Evolutionary conservation across 2,329 filamentous ascomycete species (phyloP).

Genomic region (Aspergillus fructus): DNA sequence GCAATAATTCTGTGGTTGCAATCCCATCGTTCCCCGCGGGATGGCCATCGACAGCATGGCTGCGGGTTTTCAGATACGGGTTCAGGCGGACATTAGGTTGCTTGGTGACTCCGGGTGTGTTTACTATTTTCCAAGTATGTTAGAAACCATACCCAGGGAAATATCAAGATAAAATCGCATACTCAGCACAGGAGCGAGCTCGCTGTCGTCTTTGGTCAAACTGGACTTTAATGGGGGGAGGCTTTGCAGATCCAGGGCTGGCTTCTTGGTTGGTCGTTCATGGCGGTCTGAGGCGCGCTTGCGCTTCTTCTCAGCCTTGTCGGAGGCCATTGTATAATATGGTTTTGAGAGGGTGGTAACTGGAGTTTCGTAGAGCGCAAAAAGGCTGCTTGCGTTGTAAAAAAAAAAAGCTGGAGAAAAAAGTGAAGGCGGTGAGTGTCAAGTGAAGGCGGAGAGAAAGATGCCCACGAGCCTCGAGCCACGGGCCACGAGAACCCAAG

Average conservation of each 20-base stretch:
- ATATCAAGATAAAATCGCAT: constrained; percentile 18
- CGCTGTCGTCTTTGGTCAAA: constrained; percentile 48
- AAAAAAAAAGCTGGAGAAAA: constrained; percentile 20
- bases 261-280: constrained; percentile 50
- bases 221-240: constrained; percentile 45
- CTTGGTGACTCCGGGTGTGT: constrained; percentile 34
- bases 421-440: constrained; percentile 26
- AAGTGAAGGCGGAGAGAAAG: constrained; percentile 21
- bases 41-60: constrained; percentile 31
- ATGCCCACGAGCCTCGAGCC: neutral
- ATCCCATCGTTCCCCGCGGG: constrained; percentile 37
- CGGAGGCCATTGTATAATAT: constrained; percentile 29
- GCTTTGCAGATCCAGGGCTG: constrained; percentile 38
- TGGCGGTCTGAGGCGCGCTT: constrained; percentile 48
- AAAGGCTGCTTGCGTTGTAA: neutral
- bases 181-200: constrained; percentile 53
- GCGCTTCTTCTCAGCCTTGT: constrained; percentile 50
- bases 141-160: neutral
- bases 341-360: neutral
- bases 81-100: constrained; percentile 32
- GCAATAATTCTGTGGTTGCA: constrained; percentile 51
- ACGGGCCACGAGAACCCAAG: neutral
- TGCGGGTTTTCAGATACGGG: constrained; percentile 52
- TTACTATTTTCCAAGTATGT: constrained; percentile 21
- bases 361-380: neutral